phyloP scores from a whole-genome alignment of 495 filamentous ascomycete genomes.

The Penicillium taxi region DNA sequence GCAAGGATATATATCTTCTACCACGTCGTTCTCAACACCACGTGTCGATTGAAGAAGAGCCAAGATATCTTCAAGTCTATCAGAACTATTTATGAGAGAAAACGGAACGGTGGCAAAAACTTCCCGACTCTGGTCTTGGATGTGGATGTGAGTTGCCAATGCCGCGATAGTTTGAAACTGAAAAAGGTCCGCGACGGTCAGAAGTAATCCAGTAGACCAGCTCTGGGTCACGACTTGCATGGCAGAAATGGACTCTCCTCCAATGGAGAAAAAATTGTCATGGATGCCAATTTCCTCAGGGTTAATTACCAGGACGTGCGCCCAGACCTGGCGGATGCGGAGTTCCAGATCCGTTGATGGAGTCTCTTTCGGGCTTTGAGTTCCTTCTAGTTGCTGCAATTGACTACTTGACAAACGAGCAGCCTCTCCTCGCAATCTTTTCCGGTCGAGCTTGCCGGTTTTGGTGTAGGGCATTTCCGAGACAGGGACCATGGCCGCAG shows the following conservation, averaged over 20 bases:
- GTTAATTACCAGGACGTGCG: conserved; percentile 30
- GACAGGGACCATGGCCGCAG: not conserved
- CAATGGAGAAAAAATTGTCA: conserved; percentile 51
- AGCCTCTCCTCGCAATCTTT: not conserved
- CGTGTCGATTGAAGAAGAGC: conserved; percentile 20
- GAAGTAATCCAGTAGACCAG: conserved; percentile 22
- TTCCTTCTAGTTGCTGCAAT: conserved; percentile 21
- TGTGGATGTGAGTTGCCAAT: conserved; percentile 23
- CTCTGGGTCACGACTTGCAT: conserved; percentile 43
- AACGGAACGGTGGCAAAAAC: conserved; percentile 19
- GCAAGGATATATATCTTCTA: conserved; percentile 53
- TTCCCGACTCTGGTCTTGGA: conserved; percentile 5
- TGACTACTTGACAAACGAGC: conserved; percentile 25
- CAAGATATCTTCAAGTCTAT: conserved; percentile 20
- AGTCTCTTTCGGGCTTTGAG: conserved; percentile 8
- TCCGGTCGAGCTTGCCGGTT: not conserved
- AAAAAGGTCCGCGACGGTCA: conserved; percentile 39
- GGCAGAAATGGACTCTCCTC: conserved; percentile 58
- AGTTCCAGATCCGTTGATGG: conserved; percentile 32
- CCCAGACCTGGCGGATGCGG: conserved; percentile 36
- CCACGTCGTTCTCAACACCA: conserved; percentile 16
- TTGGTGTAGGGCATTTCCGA: not conserved
- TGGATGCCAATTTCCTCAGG: conserved; percentile 22
- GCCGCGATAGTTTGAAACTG: conserved; percentile 39
- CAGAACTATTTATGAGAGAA: conserved; percentile 31